Conservation (phyloP, 2,329 filamentous ascomycete species). For the Ilyonectria sp. region DNA sequence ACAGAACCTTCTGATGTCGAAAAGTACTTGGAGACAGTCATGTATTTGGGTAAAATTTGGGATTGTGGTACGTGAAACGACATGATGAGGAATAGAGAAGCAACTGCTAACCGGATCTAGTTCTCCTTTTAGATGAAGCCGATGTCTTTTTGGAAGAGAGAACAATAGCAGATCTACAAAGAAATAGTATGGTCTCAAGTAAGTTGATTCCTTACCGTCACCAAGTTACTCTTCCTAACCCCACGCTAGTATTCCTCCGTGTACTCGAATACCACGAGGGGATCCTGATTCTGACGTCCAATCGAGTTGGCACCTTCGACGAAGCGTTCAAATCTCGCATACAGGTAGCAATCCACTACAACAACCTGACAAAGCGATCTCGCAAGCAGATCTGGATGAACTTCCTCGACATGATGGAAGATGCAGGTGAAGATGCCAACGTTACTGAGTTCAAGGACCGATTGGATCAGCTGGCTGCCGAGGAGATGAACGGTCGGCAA, state of each 20-base stretch:
- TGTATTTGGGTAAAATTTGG: not conserved
- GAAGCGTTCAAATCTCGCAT: not conserved
- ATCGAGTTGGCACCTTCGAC: not conserved
- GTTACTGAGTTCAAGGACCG: too few species aligned
- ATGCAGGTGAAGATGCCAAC: too few species aligned
- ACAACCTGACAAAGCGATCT: not conserved
- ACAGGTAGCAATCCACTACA: not conserved
- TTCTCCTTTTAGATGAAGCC: not conserved
- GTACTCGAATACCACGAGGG: not conserved
- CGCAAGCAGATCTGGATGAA: not conserved
- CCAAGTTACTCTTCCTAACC: too few species aligned
- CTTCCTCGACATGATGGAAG: not conserved
- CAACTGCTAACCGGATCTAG: not conserved
- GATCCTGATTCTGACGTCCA: not conserved
- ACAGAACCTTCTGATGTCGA: not conserved
- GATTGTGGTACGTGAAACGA: not conserved
- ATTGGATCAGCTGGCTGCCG: constrained; percentile 49
- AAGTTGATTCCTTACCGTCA: too few species aligned
- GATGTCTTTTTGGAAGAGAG: too few species aligned
- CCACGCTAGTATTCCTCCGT: not conserved
- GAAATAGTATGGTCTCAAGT: not conserved
- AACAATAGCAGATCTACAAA: too few species aligned
- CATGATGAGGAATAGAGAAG: too few species aligned
- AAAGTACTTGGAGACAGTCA: not conserved
- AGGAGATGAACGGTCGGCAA: constrained; percentile 59